A percentile compares a stretch with the other conserved stretches of the same genome.
These are phyloP conservation scores for Vaccinium corymbosum DNA, from an alignment of 148 eudicot species.

Conservation along the genomic window DNA sequence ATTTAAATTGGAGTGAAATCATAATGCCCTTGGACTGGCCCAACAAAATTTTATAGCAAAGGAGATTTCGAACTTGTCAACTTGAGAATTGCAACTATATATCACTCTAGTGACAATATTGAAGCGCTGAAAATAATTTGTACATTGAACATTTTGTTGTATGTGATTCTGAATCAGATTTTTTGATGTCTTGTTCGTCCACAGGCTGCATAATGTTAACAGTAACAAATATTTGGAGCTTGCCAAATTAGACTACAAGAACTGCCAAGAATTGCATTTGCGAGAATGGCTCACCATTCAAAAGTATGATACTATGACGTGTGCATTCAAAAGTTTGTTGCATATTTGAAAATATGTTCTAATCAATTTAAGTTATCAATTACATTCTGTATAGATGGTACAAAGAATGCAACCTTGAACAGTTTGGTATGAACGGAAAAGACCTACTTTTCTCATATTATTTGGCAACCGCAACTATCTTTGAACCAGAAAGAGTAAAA, in stretches of 20 bases:
- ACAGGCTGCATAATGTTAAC: conserved; percentile 75
- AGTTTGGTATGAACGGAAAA: neutral
- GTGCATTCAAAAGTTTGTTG: neutral
- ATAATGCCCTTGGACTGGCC: no score
- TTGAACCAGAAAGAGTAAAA: neutral
- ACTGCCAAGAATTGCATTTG: conserved; percentile 63
- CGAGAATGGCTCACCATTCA: conserved; percentile 58
- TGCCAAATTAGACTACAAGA: conserved; percentile 77
- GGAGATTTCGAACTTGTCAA: neutral
- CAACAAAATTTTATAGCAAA: no score
- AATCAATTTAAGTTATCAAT: neutral
- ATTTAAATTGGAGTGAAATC: no score
- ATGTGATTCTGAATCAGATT: neutral
- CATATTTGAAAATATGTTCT: neutral
- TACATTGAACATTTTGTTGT: neutral
- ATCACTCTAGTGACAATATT: neutral
- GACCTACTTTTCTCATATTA: neutral
- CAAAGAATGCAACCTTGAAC: neutral
- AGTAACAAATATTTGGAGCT: conserved; percentile 68
- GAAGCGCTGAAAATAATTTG: neutral
- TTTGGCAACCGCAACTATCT: neutral
- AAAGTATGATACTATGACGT: conserved; percentile 30
- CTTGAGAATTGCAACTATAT: neutral
- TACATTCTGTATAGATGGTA: neutral
- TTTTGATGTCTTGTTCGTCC: neutral